Base-by-base conservation (phyloP, 1,284 basidiomycete genomes). In the Omphalotus olearius region DNA sequence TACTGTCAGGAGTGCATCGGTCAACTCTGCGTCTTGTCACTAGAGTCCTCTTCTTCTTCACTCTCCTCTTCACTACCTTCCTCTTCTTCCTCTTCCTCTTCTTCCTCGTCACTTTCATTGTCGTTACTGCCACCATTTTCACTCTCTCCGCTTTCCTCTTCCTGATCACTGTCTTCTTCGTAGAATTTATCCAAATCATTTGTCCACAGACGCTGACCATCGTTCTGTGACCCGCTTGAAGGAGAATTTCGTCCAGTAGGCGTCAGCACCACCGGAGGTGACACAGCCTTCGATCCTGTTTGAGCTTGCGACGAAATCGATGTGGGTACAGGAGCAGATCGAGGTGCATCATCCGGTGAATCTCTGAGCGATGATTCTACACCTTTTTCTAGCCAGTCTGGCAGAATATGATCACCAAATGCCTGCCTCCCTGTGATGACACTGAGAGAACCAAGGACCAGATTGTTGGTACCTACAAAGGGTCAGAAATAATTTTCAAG, bases 171-270 rank as follows among this genome's bases (percentile, higher is more conserved):
- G 25, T 59, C 64, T 48, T 74, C 66, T 20, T 71, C 83, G 60
- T 89, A 89, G 62, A 91, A 91, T 53, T 76, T 72, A 61, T 89
- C 85, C 54, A 91, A 65, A 64, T 90, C 78, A 50, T 26, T 50
- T 7, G 66, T 78, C 71, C 74, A 86, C 18, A 69, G 60, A 10
- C 69, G 73, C 57, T 74, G 78, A 7, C 64, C 57, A 25, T 65
- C 66, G 51, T 69, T 73, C 65, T 30, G 60, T 62, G 43, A 69
- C 67, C 40, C 26, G 16, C 70, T 69, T 9, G 65, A 58, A 9
- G 75, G 74, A 1, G 79, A 76, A 2, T 73, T 70, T 23, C 66
- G 66, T 9, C 61, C 67, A 55, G 71, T 69, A 6, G 83, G 80
- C 1, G 80, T 80, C 45, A 85, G 68, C 10, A 84, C 69, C 37